These are phyloP conservation scores for Gliomastix tumulicola DNA, from an alignment of 2,329 filamentous ascomycete species.

Conservation along the genomic window DNA sequence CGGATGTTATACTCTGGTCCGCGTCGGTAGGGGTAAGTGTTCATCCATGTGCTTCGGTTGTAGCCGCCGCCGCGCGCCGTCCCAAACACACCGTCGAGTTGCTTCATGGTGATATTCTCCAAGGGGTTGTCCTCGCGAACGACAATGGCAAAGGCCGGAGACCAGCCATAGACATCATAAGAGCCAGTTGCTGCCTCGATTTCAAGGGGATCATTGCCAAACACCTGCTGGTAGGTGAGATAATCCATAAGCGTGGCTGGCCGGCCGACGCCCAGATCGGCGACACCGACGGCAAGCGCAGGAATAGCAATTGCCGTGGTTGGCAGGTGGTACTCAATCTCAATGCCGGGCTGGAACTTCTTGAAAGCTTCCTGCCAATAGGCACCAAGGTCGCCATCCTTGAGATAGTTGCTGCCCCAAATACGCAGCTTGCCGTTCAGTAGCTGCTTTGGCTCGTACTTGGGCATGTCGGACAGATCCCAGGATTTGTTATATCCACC, in stretches of 20 bases:
- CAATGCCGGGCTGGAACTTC: not conserved
- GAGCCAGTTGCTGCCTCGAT: not conserved
- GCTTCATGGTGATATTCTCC: not conserved
- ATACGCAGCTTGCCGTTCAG: not conserved
- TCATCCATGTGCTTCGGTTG: not conserved
- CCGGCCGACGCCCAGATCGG: not conserved
- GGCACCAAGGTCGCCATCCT: not conserved
- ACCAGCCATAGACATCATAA: not conserved
- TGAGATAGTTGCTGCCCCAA: not conserved
- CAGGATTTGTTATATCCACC: not conserved
- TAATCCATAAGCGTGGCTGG: not conserved
- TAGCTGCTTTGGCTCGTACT: not conserved
- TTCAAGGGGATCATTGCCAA: not conserved
- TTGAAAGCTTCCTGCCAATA: not conserved
- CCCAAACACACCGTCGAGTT: not conserved
- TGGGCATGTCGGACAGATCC: not conserved
- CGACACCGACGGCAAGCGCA: not conserved
- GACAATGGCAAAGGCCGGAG: not conserved
- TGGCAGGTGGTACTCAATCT: not conserved
- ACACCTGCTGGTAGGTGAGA: not conserved
- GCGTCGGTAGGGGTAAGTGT: not conserved
- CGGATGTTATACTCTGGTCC: not conserved
- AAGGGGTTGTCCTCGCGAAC: not conserved
- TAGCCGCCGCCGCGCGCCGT: not conserved
- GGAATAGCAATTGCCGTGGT: not conserved